Percentiles rank a stretch among this genome's conserved stretches.
Evolutionary conservation across 345 rosid genomes (phyloP).

Genomic region (Populus tremula): DNA sequence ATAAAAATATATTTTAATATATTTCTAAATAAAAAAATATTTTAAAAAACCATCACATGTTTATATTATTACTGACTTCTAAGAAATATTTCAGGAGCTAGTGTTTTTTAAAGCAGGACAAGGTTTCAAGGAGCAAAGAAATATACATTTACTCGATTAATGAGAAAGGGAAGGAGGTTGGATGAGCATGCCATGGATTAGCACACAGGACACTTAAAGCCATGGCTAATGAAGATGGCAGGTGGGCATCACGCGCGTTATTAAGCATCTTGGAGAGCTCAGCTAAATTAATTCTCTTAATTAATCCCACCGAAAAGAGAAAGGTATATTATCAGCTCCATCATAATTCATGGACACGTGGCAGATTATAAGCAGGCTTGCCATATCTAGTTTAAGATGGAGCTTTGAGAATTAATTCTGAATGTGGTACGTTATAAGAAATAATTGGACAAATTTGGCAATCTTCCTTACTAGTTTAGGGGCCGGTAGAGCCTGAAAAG

Average conservation of each 20-base stretch:
- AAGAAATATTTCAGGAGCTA: too few species aligned
- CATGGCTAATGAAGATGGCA: constrained; percentile 6
- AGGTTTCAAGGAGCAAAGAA: too few species aligned
- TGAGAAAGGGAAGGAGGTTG: neutral
- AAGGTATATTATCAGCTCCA: neutral
- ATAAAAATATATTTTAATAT: too few species aligned
- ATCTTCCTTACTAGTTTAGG: too few species aligned
- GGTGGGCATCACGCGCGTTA: constrained; percentile 53
- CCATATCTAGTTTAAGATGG: neutral
- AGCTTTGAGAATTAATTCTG: neutral
- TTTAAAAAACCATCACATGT: too few species aligned
- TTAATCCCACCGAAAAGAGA: neutral
- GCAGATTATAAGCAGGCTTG: neutral
- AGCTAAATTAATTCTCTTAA: neutral
- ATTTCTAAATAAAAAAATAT: too few species aligned
- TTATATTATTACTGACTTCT: too few species aligned
- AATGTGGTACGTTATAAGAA: too few species aligned
- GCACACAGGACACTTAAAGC: constrained; percentile 19
- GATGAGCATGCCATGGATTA: neutral
- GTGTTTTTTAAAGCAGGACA: too few species aligned
- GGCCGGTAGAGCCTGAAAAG: too few species aligned
- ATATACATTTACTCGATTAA: too few species aligned
- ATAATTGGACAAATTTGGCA: too few species aligned
- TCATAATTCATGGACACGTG: constrained; percentile 4
- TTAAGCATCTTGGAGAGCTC: neutral